phyloP scores from a whole-genome alignment of 768 basidiomycete species.

The Harrya chromipes region DNA sequence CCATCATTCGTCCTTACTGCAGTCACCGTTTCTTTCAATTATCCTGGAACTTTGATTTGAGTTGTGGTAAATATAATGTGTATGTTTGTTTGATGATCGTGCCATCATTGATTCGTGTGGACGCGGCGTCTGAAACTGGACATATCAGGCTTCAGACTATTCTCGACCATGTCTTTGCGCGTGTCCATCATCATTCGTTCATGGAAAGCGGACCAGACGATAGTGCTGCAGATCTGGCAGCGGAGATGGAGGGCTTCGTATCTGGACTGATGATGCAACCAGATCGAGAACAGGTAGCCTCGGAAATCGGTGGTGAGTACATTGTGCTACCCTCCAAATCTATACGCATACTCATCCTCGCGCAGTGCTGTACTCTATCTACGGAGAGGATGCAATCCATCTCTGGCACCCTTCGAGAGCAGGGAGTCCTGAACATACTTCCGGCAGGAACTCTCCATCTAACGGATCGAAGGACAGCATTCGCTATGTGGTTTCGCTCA shows the following conservation, averaged over 20 bases:
- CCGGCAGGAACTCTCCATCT: constrained; percentile 8
- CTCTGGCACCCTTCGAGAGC: constrained; percentile 47
- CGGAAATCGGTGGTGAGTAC: constrained; percentile 44
- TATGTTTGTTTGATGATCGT: too few species aligned
- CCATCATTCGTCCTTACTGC: too few species aligned
- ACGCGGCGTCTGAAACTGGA: constrained; percentile 8
- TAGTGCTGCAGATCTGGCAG: constrained; percentile 11
- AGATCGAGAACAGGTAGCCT: constrained; percentile 42
- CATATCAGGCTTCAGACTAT: neutral
- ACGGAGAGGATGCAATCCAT: constrained; percentile 64
- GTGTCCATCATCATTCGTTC: neutral
- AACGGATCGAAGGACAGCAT: constrained; percentile 36
- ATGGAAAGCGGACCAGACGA: constrained; percentile 19
- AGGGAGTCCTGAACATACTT: constrained; percentile 9
- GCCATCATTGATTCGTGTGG: too few species aligned
- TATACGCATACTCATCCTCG: neutral
- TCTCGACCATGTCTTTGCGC: constrained; percentile 9
- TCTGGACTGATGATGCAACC: constrained; percentile 32
- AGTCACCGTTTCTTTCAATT: too few species aligned
- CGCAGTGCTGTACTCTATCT: constrained; percentile 75
- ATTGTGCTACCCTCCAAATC: neutral
- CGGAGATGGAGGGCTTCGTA: constrained; percentile 26
- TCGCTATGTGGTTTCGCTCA: constrained; percentile 63
- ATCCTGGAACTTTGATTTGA: too few species aligned
- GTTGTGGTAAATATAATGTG: too few species aligned